Percentiles rank a stretch among this genome's conserved stretches.
These are phyloP conservation scores for Lactarius quietus DNA, from an alignment of 768 basidiomycete genomes.

Conservation along the genomic window DNA sequence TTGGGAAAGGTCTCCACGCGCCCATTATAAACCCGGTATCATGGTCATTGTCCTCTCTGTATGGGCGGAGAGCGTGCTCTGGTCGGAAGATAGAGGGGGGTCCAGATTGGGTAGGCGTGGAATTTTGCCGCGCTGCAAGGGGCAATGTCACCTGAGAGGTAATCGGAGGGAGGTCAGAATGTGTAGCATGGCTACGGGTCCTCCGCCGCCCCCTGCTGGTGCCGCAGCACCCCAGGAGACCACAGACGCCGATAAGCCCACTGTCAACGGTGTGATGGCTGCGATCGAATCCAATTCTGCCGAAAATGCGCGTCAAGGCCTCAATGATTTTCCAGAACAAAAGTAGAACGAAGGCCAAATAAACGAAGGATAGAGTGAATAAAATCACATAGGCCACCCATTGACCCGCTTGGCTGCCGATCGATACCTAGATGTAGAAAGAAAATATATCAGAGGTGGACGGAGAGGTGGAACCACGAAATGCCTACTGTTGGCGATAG, in stretches of 20 bases:
- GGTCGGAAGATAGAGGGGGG: slow-evolving; percentile 73
- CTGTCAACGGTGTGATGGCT: slow-evolving; percentile 76
- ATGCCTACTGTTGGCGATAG: slow-evolving; percentile 70
- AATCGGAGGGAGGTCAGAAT: slow-evolving; percentile 21
- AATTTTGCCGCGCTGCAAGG: slow-evolving; percentile 27
- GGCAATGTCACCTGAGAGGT: slow-evolving; percentile 19
- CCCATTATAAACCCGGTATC: slow-evolving; percentile 87
- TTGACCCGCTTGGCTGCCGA: slow-evolving; percentile 73
- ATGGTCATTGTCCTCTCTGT: slow-evolving; percentile 75
- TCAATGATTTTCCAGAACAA: slow-evolving; percentile 83
- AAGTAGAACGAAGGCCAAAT: slow-evolving; percentile 79
- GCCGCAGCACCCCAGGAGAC: slow-evolving; percentile 64
- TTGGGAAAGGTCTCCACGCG: slow-evolving; percentile 81
- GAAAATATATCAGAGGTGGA: slow-evolving; percentile 21
- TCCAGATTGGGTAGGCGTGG: slow-evolving; percentile 45
- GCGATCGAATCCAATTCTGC: slow-evolving; percentile 78
- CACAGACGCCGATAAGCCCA: slow-evolving; percentile 83
- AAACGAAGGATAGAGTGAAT: slow-evolving; percentile 75
- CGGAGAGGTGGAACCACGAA: background rate
- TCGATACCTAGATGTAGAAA: slow-evolving; percentile 58
- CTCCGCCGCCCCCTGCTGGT: slow-evolving; percentile 35
- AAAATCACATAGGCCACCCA: slow-evolving; percentile 96
- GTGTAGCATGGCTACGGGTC: slow-evolving; percentile 25
- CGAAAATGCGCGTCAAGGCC: slow-evolving; percentile 71
- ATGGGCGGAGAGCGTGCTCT: slow-evolving; percentile 73